Evolutionary conservation across 2,329 filamentous ascomycete genomes (phyloP).

Genomic region (Trichoderma lentiforme): DNA sequence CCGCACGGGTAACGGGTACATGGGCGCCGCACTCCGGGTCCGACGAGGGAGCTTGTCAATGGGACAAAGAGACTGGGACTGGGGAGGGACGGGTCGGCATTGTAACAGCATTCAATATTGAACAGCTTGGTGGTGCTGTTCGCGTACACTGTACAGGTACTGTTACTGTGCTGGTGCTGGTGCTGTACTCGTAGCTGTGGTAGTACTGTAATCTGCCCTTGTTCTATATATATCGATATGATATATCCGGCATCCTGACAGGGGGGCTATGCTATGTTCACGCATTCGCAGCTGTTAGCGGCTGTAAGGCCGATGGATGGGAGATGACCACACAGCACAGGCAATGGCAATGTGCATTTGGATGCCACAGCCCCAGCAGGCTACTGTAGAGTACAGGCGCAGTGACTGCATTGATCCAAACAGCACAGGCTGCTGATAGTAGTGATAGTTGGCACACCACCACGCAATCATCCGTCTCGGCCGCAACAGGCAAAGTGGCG

Average conservation of each 20-base stretch:
- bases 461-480: not conserved
- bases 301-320: not conserved
- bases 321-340: not conserved
- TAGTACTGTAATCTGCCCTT: not conserved
- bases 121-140: too few relatives aligned
- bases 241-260: not conserved
- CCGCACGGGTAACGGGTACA: not conserved
- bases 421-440: not conserved
- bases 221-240: slow-evolving; percentile 7
- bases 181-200: not conserved
- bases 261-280: not conserved
- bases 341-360: not conserved
- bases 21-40: not conserved
- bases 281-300: not conserved
- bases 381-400: not conserved
- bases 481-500: slow-evolving; percentile 10
- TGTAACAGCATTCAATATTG: not conserved
- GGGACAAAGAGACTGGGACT: not conserved
- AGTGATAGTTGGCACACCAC: not conserved
- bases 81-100: not conserved
- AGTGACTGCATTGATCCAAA: not conserved
- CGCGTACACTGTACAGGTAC: not conserved
- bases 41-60: not conserved
- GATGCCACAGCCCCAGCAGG: not conserved
- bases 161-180: not conserved